Base-by-base conservation (phyloP, 805 yeast species). In the Tanozyma kutaoensis region DNA sequence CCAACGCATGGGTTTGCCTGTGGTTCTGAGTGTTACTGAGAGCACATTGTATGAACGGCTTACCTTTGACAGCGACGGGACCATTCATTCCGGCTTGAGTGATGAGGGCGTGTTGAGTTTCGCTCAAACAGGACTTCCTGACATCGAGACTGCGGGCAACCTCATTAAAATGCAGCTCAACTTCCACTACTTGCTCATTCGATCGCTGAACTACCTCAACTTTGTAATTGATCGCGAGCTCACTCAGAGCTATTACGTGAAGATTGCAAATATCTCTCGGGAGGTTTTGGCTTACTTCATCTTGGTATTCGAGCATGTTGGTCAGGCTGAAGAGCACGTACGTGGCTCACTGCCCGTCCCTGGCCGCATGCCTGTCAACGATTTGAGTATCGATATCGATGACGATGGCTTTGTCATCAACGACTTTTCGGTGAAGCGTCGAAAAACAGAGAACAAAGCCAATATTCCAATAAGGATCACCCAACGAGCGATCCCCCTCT, bases 371-470 rank as follows among this genome's bases (percentile, higher is more conserved):
- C 23, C 31, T 6, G 25, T 27, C 16, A 18, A 33, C 4, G 29
- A 22, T 12, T 43, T 55, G 26, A 62, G 58, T 7, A 33, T 58
- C 16, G 62, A 56, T 36, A 52, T 55, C 12, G 62, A 60, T 31
- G 64, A 59, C 25, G 66, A 58, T 34, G 66, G 66, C 14, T 57
- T 57, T 38, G 58, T 59, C 5, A 56, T 58, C 11, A 59, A 59
- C 32, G 65, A 58, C 39, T 58, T 58, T 34, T 51, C 56, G 6
- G 61, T 50, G 3, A 58, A 56, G 36, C 39, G 62, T 27, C 43
- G 55, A 25, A 46, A 43, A 30, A 9, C 4, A 4, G 10, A n/a
- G 4, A 19, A 15, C 16, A 25, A 15, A 28, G 30, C 19, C 27
- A 46, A 17, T 10, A 17, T 8, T 10, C 20, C 20, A 17, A 10